Base-by-base conservation (phyloP, 1,139 yeast genomes). In the Candida freyschussii region DNA sequence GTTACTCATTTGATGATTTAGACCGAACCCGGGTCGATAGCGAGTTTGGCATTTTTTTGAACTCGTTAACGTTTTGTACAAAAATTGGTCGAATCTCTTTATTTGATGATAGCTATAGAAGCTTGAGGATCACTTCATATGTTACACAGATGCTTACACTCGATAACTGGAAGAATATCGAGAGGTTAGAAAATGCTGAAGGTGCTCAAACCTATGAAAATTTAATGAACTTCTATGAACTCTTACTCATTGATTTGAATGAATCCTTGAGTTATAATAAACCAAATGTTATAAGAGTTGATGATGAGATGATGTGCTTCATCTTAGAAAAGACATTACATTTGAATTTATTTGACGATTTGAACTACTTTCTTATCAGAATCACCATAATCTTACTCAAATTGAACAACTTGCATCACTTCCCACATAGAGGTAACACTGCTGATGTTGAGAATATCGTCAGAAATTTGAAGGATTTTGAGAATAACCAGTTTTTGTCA, bases 311-410 rank as follows among this genome's bases (percentile, higher is more conserved):
- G 5, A 33, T 31, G 11, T 29, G 32, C 4, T 43, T 34, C 24
- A 13, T 45, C 12, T 26, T 43, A n/a, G 39, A 33, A 4, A 44
- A 37, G 18, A 38, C 39, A 7, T 19, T 39, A n/a, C 37, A 40
- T 11, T 13, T 45, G 25, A 47, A 44, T 26, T 29, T 47, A 16
- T 42, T 42, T 30, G 45, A 48, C 24, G 50, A 46, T 26, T 27
- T 45, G 30, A 46, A 42, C 27, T 48, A 43, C 30, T 39, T 41
- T 25, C 17, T 45, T 14, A 36, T 45, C 13, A 29, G 33, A 24
- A 39, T 45, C 7, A 25, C 42, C 10, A 38, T 31, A n/a, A 40
- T 41, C 7, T 11, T 48, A 19, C 24, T 45, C 21, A 45, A 36
- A 20, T 30, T 48, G 27, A 48, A 46, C 33, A 38, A 39, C 16